Evolutionary conservation across 352 stramenopile species (phyloP), one percentile per base, ranked within the genome.

Genomic region (Phytophthora citricola): DNA sequence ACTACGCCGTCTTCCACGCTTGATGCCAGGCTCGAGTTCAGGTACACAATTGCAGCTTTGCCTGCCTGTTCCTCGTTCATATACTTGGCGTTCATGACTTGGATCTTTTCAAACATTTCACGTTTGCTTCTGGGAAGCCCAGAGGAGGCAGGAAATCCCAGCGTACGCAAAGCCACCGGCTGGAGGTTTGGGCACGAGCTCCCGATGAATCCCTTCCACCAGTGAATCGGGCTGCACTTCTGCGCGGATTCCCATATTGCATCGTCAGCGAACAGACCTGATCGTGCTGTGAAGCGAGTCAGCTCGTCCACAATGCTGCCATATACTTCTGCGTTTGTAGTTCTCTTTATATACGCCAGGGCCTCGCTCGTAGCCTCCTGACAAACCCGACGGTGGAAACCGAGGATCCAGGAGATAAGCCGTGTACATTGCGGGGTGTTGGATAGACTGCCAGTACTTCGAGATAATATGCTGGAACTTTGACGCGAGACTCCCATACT

Each of bases 191-290:
- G 85, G 54, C 81, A 89, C 51, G 82, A 88, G 44, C 79, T 76
- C 17, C 82, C 85, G 65, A 93, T 91, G 34, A 93, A 91, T n/a
- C 80, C 82, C 44, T 90, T 91, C 82, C 82, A 93, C 82, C 82
- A 93, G 50, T 89, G 74, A 63, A 91, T 62, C 2, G 80, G 85
- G 52, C 80, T 87, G 64, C 81, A 89, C 34, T 91, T 87, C 27
- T 89, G 80, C 2, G 82, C 85, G 11, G 82, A 90, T 26, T 89
- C 84, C 84, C 82, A 91, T 39, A 93, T 81, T 7, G 84, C 71
- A 41, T 93, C 85, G 64, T 93, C 85, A 1, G 79, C 78, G 59
- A 93, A 93, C 52, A 93, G 69, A 6, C 79, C 82, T 26, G 70
- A 72, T 31, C 75, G 76, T 15, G 75, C 81, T 10, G 82, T 90